Evolutionary conservation across 2,329 filamentous ascomycete species (phyloP), one percentile per base, ranked within the genome.

Genomic region (Sarocladium oryzae): DNA sequence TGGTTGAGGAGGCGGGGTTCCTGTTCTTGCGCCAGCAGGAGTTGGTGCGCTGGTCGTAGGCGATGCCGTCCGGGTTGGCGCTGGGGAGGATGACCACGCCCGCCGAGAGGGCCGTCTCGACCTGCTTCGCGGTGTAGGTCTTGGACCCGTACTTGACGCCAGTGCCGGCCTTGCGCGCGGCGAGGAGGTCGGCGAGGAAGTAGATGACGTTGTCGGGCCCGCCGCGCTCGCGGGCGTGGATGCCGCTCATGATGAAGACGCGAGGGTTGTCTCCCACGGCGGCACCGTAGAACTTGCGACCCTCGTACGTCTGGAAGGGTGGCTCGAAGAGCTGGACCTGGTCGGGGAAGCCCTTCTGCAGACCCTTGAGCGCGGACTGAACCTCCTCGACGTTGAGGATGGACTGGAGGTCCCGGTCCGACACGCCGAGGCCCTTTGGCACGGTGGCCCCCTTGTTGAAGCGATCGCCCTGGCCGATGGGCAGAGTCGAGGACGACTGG

Each of bases 211-310:
- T 72, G 59, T 80, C 77, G 2, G 76, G 68, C 2, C 69, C 72
- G 37, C 76, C 76, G 23, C 77, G 70, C 60, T 80, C 77, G 20
- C 76, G 71, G 2, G 77, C 73, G 58, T 80, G 77, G 53, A 79
- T 72, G 24, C 65, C 73, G 28, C 70, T 72, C 49, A 74, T 75
- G 50, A 80, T 62, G 58, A 73, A 77, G 16, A 78, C 67, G 38
- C 71, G 67, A 60, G 73, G 72, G 13, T 69, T 67, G 9, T 68
- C 72, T 18, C 74, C 73, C 26, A 76, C 66, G 55, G 68, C 69
- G 36, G 60, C 66, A 18, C 67, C 71, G 38, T 62, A 60, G 41
- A 70, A 64, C 4, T 62, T 66, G n/a, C 66, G 63, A 26, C 68
- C 67, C 35, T 73, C 64, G 55, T 69, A 68, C 0, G 71, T 74